Evolutionary conservation across 148 eudicot species (phyloP).

Genomic region (Chenopodium album): DNA sequence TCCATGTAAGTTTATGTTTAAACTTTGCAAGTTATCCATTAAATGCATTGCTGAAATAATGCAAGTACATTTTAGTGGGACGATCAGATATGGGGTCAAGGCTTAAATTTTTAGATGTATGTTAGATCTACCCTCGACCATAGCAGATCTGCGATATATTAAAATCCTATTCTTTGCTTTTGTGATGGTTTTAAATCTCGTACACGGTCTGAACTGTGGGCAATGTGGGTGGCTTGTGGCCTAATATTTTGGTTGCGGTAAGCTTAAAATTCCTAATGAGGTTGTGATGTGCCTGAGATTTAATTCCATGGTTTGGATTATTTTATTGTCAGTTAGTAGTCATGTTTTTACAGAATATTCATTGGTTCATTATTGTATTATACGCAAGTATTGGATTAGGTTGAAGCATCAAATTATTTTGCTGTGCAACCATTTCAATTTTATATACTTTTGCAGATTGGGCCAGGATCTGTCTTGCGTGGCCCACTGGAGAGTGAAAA

Average conservation of each 20-base stretch:
- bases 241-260: too few species aligned
- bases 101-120: too few species aligned
- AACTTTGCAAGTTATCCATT: background rate
- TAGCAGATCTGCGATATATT: background rate
- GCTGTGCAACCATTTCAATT: background rate
- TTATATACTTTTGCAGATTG: conserved; percentile 51
- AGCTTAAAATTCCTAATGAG: too few species aligned
- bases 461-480: conserved; percentile 84
- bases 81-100: background rate
- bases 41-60: background rate
- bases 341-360: too few species aligned
- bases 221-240: too few species aligned
- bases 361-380: background rate
- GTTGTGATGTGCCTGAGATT: too few species aligned
- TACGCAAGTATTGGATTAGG: background rate
- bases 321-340: too few species aligned
- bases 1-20: conserved; percentile 62
- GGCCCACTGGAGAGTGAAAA: conserved; percentile 70
- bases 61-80: background rate
- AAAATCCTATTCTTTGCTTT: background rate
- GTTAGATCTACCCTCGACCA: too few species aligned
- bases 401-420: background rate
- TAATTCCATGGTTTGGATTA: too few species aligned
- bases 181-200: background rate
- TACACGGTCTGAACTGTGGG: too few species aligned